Conservation (phyloP, 2,329 filamentous ascomycete genomes). For the Fusarium sp. region DNA sequence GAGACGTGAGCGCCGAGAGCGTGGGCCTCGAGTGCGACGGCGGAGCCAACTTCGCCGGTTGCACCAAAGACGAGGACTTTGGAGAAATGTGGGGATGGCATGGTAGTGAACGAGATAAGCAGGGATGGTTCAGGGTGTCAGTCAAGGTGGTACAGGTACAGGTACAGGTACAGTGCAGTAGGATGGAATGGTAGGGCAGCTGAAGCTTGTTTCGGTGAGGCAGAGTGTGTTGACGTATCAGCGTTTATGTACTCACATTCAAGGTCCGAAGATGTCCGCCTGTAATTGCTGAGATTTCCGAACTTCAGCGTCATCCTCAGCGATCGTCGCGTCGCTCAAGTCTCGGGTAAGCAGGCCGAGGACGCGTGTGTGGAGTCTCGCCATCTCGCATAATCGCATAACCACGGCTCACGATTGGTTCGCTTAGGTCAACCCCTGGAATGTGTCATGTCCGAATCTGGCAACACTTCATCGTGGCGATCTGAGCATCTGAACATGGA, state of each 20-base stretch:
- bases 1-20: not conserved
- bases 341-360: not conserved
- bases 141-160: not conserved
- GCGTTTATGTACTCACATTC: not conserved
- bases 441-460: not conserved
- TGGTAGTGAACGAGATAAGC: not conserved
- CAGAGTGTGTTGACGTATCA: not conserved
- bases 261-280: not conserved
- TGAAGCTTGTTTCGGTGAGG: not conserved
- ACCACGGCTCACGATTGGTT: not conserved
- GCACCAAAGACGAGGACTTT: slow-evolving; percentile 9
- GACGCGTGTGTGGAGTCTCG: not conserved
- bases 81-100: not conserved
- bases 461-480: not conserved
- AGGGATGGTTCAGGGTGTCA: not conserved
- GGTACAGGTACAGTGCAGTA: not conserved
- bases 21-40: not conserved
- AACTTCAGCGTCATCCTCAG: not conserved
- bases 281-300: not conserved
- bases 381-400: not conserved
- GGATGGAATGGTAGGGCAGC: not conserved
- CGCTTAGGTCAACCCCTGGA: rapidly evolving
- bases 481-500: not conserved
- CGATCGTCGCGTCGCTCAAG: not conserved
- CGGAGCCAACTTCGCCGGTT: slow-evolving; percentile 3